Evolutionary conservation across 495 filamentous ascomycete species (phyloP), one percentile per base, ranked within the genome.

Genomic region (Aspergillus funiculosus): DNA sequence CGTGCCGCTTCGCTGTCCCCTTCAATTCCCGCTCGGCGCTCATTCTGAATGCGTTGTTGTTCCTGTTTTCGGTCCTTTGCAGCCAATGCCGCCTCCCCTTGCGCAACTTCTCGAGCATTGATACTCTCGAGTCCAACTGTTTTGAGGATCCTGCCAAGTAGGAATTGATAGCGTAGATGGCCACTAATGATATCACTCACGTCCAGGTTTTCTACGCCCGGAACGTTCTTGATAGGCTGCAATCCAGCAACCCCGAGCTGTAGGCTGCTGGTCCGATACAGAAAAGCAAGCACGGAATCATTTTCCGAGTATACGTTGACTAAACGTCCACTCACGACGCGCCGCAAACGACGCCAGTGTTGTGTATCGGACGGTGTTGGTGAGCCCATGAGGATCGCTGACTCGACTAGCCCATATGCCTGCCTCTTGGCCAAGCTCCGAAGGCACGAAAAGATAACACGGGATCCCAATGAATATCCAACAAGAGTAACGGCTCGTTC

Each of bases 401-500:
- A 84, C 53, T 97, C 92, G 9, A 98, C 73, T 3, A 97, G 56
- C 0, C 92, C 92, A 62, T 94, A 95, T 0, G 83, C 88, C 47
- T 78, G 73, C 42, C 87, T 73, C 58, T 87, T 81, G 0, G 86
- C 84, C 21, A 98, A 73, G 11, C 55, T 74, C 63, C 81, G 79
- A 2, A 97, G 71, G 55, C 89, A 96, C 14, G 79, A 76, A 54
- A 86, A 96, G 31, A 96, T 89, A 20, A 90, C 78, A 14, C 91
- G 80, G 7, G 90, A 90, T 1, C 91, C 92, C n/a, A 97, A 67
- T 14, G 87, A 87, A 63, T 90, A 97, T 1, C 92, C 92, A 39
- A 96, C 73, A 5, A 98, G 67, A 14, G 83, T 92, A 2, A 96
- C 85, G 0, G 91, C 82, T 15, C 92, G 77, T 61, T 95, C 88